Conservation (phyloP, 768 basidiomycete species). For the Auricularia cornea region DNA sequence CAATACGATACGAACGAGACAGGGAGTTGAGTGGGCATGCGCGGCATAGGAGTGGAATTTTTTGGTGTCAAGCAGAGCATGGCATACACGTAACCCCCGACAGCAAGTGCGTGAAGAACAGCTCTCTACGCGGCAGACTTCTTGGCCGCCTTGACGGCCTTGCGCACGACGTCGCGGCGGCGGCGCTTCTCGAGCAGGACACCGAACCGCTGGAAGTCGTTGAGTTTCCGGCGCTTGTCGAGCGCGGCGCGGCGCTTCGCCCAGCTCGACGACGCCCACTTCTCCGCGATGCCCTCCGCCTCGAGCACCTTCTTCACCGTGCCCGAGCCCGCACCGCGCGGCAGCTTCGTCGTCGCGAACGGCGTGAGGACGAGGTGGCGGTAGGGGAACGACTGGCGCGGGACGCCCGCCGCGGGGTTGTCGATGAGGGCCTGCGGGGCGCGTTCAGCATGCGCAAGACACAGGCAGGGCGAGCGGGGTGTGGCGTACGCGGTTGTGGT, state of each 20-base stretch:
- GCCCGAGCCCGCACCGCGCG: slow-evolving; percentile 78
- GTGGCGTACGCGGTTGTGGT: slow-evolving; percentile 87
- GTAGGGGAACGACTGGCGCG: slow-evolving; percentile 88
- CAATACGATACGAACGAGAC: too few relatives aligned
- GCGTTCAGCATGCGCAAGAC: background rate
- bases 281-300: slow-evolving; percentile 71
- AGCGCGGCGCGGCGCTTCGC: slow-evolving; percentile 75
- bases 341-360: slow-evolving; percentile 70
- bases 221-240: slow-evolving; percentile 63
- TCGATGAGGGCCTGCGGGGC: slow-evolving; percentile 88
- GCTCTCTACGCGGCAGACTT: slow-evolving; percentile 30
- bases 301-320: slow-evolving; percentile 80
- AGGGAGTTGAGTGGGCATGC: too few relatives aligned
- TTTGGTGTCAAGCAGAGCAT: slow-evolving; percentile 1
- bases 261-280: slow-evolving; percentile 88
- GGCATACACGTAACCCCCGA: background rate
- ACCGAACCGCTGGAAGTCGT: slow-evolving; percentile 88
- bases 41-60: background rate
- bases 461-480: background rate
- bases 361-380: slow-evolving; percentile 89
- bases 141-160: slow-evolving; percentile 50
- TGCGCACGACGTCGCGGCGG: slow-evolving; percentile 70
- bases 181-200: slow-evolving; percentile 86
- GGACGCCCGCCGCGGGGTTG: slow-evolving; percentile 84
- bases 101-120: background rate